Conservation (phyloP, 257 asterid species). For the Apocynum venetum region DNA sequence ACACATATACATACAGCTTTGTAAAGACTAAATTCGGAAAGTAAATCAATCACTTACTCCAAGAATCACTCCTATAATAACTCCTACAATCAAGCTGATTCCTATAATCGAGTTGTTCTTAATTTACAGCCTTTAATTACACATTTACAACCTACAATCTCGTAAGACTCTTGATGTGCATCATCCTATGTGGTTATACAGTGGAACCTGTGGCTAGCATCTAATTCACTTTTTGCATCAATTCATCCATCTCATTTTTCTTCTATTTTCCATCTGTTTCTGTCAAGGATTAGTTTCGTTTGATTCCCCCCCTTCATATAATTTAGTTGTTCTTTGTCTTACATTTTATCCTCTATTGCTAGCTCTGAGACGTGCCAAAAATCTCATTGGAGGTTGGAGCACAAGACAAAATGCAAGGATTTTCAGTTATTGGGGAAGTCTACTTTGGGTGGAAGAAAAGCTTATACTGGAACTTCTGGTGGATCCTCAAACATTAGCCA, state of each 20-base stretch:
- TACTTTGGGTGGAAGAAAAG: conserved; percentile 34
- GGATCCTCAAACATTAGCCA: conserved; percentile 41
- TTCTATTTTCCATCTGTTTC: not conserved
- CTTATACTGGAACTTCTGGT: conserved; percentile 27
- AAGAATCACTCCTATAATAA: no score
- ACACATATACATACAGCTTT: no score
- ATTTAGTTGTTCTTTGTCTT: not conserved
- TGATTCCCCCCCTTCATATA: not conserved
- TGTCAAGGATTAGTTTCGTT: not conserved
- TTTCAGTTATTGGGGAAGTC: conserved; percentile 38
- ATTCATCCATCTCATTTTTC: not conserved
- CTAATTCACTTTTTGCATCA: not conserved
- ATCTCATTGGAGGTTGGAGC: conserved; percentile 78
- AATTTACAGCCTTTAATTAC: no score
- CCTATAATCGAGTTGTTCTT: no score
- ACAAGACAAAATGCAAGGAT: conserved; percentile 64
- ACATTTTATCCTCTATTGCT: conserved; percentile 11
- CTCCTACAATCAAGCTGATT: no score
- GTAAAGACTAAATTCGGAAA: no score
- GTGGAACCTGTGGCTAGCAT: not conserved
- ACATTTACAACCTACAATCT: no score
- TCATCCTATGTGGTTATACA: not conserved
- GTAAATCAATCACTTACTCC: no score
- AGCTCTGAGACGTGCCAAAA: conserved; percentile 81
- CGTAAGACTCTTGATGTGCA: not conserved